Conservation (phyloP, 257 asterid genomes). For the Solanum bukasovii region DNA sequence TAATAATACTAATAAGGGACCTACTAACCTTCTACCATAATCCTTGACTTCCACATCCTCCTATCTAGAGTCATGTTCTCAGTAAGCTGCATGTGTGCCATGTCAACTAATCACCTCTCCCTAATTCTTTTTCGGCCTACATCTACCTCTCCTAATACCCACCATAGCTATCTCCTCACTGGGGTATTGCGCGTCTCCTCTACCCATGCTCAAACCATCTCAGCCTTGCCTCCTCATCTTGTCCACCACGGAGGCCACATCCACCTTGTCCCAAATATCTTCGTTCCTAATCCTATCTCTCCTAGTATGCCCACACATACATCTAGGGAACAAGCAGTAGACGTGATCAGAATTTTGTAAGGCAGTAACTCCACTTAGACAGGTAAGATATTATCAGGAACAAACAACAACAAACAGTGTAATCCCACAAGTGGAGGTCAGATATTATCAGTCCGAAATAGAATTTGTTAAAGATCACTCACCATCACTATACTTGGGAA, state of each 20-base stretch:
- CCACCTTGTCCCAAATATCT: background rate
- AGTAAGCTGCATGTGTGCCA: background rate
- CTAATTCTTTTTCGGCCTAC: background rate
- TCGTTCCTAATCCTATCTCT: background rate
- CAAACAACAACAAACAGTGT: background rate
- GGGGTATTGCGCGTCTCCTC: background rate
- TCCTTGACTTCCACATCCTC: background rate
- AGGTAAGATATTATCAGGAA: background rate
- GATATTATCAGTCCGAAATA: background rate
- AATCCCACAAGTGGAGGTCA: background rate
- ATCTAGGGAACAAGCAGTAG: background rate
- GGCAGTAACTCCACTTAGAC: background rate
- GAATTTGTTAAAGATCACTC: background rate
- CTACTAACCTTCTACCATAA: background rate
- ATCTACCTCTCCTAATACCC: background rate
- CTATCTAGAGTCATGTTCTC: background rate
- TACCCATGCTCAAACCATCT: background rate
- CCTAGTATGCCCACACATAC: background rate
- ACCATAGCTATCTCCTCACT: background rate
- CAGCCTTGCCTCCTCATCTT: background rate
- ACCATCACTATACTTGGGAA: background rate
- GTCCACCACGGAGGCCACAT: background rate
- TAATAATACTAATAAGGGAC: background rate
- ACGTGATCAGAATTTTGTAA: background rate
- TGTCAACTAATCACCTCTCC: background rate